phyloP scores from a whole-genome alignment of 2,329 filamentous ascomycete species.

The Chaetomium olivaceum region DNA sequence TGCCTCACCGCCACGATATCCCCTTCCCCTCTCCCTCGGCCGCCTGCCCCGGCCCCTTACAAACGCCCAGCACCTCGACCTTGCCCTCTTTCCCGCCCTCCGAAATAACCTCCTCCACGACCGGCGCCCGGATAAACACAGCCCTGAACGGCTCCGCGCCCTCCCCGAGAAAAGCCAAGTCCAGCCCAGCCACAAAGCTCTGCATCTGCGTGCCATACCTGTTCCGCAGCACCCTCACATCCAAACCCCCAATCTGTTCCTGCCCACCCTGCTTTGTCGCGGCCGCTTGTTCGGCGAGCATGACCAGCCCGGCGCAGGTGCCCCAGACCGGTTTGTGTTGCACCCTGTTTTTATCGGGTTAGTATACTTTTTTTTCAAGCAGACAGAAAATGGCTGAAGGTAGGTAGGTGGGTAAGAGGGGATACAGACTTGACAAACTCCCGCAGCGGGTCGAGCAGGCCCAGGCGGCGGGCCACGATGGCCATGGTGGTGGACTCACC shows the following conservation, averaged over 20 bases:
- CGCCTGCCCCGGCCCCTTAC: conserved; percentile 1
- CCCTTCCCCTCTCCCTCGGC: conserved; percentile 40
- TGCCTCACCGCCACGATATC: conserved; percentile 89
- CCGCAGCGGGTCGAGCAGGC: conserved; percentile 78
- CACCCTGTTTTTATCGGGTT: conserved; percentile 51
- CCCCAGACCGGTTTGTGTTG: conserved; percentile 86
- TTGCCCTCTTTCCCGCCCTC: conserved; percentile 30
- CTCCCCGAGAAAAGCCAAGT: conserved; percentile 67
- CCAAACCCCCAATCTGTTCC: conserved; percentile 86
- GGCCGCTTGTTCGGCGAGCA: conserved; percentile 85
- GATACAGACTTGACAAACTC: conserved; percentile 81
- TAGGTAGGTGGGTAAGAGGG: not conserved
- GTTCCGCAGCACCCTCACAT: conserved; percentile 88
- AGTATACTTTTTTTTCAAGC: not conserved
- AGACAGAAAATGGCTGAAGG: not conserved
- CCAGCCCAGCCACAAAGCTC: conserved; percentile 77
- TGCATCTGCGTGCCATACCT: conserved; percentile 94
- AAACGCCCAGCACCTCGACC: conserved; percentile 41
- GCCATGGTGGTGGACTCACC: conserved; percentile 95
- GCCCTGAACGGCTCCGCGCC: conserved; percentile 60
- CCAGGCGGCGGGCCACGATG: conserved; percentile 78
- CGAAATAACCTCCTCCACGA: conserved; percentile 77
- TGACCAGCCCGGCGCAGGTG: conserved; percentile 90
- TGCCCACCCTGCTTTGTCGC: conserved; percentile 88
- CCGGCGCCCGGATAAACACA: conserved; percentile 91